phyloP scores from a whole-genome alignment of 108 stramenopile genomes.

The Chaetoceros tenuissimus region DNA sequence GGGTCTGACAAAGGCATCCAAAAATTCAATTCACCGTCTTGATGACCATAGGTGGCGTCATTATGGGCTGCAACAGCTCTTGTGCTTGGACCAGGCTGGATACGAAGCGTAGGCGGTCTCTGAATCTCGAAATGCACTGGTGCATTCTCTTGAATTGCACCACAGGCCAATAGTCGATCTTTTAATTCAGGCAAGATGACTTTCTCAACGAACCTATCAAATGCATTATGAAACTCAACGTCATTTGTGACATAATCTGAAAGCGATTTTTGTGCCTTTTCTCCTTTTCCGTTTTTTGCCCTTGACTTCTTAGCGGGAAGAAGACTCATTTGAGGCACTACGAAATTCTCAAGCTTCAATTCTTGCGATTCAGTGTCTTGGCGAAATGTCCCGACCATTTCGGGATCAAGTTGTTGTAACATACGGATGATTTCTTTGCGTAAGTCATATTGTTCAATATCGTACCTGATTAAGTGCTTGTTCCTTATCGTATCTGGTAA shows the following conservation, averaged over 20 bases:
- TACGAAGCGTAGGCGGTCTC: conserved; percentile 75
- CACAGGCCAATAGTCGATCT: conserved; percentile 26
- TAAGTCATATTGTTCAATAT: conserved; percentile 40
- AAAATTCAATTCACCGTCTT: conserved; percentile 85
- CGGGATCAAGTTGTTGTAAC: conserved; percentile 38
- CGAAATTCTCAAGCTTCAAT: conserved; percentile 53
- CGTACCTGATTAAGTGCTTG: conserved; percentile 40
- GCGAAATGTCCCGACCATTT: conserved; percentile 33
- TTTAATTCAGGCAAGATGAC: conserved; percentile 61
- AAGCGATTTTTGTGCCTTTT: conserved; percentile 66
- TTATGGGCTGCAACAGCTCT: conserved; percentile 67
- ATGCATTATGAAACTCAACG: conserved; percentile 46
- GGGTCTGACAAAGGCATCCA: conserved; percentile 79
- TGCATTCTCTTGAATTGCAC: conserved; percentile 4
- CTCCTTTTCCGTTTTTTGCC: conserved; percentile 36
- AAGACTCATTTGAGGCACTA: conserved; percentile 46
- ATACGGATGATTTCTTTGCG: conserved; percentile 30
- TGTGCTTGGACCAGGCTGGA: conserved; percentile 82
- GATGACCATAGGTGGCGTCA: conserved; percentile 86
- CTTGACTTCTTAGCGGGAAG: conserved; percentile 39
- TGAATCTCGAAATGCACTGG: conserved; percentile 70
- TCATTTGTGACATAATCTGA: conserved; percentile 52
- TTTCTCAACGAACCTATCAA: conserved; percentile 61
- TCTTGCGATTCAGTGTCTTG: not conserved
- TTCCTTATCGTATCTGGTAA: conserved; percentile 37